phyloP scores from a whole-genome alignment of 2,329 filamentous ascomycete species.

The Sphaerulina populicola region DNA sequence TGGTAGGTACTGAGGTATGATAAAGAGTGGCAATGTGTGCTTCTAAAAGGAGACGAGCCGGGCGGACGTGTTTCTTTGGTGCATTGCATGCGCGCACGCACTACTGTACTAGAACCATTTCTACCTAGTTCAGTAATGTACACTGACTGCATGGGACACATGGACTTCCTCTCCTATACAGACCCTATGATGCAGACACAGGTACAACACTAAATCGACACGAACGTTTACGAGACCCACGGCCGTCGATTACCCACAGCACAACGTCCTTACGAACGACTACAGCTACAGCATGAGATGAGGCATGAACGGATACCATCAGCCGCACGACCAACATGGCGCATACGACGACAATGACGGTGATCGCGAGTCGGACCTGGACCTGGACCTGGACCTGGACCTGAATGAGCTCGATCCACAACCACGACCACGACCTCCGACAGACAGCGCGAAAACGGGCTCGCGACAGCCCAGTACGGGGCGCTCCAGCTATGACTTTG shows the following conservation, averaged over 20 bases:
- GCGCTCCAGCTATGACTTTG: constrained; percentile 33
- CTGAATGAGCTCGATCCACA: constrained; percentile 68
- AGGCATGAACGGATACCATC: constrained; percentile 44
- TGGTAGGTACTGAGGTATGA: no score
- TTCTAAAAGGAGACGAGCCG: background rate
- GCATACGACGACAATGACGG: constrained; percentile 40
- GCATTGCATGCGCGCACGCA: no score
- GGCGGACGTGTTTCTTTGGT: background rate
- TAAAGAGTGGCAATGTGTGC: background rate
- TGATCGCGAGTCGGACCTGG: constrained; percentile 59
- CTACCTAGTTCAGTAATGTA: background rate
- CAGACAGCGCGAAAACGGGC: constrained; percentile 12
- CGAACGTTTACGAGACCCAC: background rate
- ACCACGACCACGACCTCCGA: constrained; percentile 24
- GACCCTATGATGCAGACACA: background rate
- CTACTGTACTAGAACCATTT: no score
- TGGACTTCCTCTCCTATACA: background rate
- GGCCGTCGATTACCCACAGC: background rate
- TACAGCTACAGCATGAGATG: constrained; percentile 24
- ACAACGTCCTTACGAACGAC: background rate
- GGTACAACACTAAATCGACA: background rate
- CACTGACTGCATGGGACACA: no score
- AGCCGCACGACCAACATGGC: constrained; percentile 56
- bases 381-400: constrained; percentile 48
- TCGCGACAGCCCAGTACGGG: constrained; percentile 15